Evolutionary conservation across 2,329 filamentous ascomycete species (phyloP).

Genomic region (Chaetomium globosum): DNA sequence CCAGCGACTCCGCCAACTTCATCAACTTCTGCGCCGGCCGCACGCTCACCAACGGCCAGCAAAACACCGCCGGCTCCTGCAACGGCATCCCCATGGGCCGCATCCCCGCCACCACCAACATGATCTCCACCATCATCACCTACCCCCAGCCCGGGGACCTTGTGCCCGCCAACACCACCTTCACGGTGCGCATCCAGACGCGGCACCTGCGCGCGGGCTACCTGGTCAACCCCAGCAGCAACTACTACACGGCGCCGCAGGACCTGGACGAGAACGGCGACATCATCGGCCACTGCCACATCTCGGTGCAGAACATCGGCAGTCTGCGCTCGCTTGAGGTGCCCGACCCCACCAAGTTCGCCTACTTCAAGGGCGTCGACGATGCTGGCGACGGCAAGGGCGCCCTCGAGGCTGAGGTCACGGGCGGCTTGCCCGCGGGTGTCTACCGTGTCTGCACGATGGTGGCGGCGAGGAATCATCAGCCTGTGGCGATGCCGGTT

Average conservation of each 20-base stretch:
- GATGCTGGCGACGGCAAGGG: constrained; percentile 53
- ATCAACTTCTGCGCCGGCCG: constrained; percentile 62
- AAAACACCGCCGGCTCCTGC: constrained; percentile 55
- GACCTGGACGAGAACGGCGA: constrained; percentile 47
- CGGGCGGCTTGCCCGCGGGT: constrained; percentile 51
- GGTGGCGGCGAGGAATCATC: constrained; percentile 55
- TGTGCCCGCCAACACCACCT: constrained; percentile 46
- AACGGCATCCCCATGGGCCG: constrained; percentile 63
- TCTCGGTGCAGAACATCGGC: constrained; percentile 55
- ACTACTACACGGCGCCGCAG: constrained; percentile 60
- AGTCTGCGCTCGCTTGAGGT: constrained; percentile 42
- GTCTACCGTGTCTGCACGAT: constrained; percentile 57
- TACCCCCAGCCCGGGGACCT: constrained; percentile 49
- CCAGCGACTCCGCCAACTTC: constrained; percentile 49
- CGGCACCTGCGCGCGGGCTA: constrained; percentile 54
- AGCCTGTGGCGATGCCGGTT: constrained; percentile 61
- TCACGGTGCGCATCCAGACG: constrained; percentile 53
- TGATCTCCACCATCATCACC: constrained; percentile 58
- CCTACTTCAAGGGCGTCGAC: constrained; percentile 63
- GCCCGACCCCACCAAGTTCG: constrained; percentile 48
- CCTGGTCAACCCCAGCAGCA: constrained; percentile 57
- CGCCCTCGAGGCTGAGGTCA: constrained; percentile 49
- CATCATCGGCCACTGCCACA: constrained; percentile 52
- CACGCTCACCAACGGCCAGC: constrained; percentile 57
- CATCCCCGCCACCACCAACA: constrained; percentile 53